Evolutionary conservation across 2,329 filamentous ascomycete species (phyloP).

Genomic region (Leptographium galeiforme): DNA sequence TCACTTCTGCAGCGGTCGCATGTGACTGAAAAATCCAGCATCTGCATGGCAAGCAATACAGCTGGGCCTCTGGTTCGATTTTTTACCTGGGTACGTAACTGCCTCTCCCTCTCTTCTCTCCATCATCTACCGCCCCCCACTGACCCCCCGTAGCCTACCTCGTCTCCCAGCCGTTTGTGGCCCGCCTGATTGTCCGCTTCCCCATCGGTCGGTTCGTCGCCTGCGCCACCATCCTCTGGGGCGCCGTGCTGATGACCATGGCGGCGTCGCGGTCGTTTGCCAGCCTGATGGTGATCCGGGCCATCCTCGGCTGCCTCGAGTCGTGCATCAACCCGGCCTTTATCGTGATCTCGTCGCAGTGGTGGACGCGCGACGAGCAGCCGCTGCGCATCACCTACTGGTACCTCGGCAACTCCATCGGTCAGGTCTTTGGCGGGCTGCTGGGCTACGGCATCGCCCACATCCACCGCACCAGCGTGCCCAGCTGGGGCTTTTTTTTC

Average conservation of each 20-base stretch:
- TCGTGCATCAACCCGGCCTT: constrained; percentile 18
- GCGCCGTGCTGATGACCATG: constrained; percentile 15
- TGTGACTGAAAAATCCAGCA: neutral
- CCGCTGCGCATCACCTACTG: constrained; percentile 5
- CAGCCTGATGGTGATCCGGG: constrained; percentile 14
- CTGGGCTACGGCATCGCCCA: constrained; percentile 20
- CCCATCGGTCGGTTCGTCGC: constrained; percentile 21
- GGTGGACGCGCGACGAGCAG: constrained; percentile 14
- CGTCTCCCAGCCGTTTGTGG: constrained; percentile 5
- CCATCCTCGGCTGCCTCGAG: constrained; percentile 19
- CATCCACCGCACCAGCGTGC: constrained; percentile 13
- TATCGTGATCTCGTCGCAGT: constrained; percentile 18
- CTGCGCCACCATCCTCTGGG: constrained; percentile 15
- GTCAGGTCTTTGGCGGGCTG: constrained; percentile 22
- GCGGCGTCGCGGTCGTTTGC: constrained; percentile 17
- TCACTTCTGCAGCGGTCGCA: neutral
- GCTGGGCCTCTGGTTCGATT: constrained; percentile 6
- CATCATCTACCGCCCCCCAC: no score
- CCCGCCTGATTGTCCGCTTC: constrained; percentile 20
- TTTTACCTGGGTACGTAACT: constrained; percentile 2
- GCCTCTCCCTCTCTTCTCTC: neutral
- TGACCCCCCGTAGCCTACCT: neutral
- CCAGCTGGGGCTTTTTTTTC: constrained; percentile 15
- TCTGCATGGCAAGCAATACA: constrained; percentile 4
- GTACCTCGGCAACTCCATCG: constrained; percentile 27